phyloP scores from a whole-genome alignment of 129 eudicot genomes.

The Flaveria robusta region DNA sequence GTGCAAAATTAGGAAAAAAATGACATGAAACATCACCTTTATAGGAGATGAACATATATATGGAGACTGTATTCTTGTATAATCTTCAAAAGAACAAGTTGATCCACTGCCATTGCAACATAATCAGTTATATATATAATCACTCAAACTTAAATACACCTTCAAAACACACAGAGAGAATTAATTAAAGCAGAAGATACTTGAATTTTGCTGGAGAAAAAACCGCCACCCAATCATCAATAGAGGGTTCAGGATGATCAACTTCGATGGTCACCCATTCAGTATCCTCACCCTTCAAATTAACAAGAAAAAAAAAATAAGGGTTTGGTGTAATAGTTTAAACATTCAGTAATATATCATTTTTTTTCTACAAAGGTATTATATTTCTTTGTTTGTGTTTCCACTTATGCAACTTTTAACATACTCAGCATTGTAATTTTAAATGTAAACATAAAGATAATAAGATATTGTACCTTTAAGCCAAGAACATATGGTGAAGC shows the following conservation, averaged over 20 bases:
- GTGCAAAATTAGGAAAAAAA: not conserved
- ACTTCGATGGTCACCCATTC: conserved; percentile 62
- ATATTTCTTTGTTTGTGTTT: too few relatives aligned
- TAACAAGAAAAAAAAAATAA: not conserved
- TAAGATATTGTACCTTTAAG: conserved; percentile 8
- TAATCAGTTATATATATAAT: not conserved
- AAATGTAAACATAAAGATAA: not conserved
- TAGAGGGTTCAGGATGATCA: conserved; percentile 51
- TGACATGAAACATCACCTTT: conserved; percentile 39
- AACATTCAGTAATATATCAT: too few relatives aligned
- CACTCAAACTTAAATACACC: not conserved
- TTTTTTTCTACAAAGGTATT: too few relatives aligned
- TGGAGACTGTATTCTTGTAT: conserved; percentile 53
- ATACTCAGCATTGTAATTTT: not conserved
- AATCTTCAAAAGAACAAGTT: conserved; percentile 42
- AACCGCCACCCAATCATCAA: conserved; percentile 83
- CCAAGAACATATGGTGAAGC: conserved; percentile 33
- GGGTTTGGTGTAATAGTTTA: too few relatives aligned
- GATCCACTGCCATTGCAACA: conserved; percentile 50
- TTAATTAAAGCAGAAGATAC: conserved; percentile 36
- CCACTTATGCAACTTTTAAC: not conserved
- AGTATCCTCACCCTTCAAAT: conserved; percentile 57
- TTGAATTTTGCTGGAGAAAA: conserved; percentile 84
- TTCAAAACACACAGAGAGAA: not conserved
- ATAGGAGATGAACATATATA: conserved; percentile 71